A percentile compares a stretch with the other conserved stretches of the same genome.
These are phyloP conservation scores for Sarocladium strictum DNA, from an alignment of 2,329 filamentous ascomycete species.

Conservation along the genomic window DNA sequence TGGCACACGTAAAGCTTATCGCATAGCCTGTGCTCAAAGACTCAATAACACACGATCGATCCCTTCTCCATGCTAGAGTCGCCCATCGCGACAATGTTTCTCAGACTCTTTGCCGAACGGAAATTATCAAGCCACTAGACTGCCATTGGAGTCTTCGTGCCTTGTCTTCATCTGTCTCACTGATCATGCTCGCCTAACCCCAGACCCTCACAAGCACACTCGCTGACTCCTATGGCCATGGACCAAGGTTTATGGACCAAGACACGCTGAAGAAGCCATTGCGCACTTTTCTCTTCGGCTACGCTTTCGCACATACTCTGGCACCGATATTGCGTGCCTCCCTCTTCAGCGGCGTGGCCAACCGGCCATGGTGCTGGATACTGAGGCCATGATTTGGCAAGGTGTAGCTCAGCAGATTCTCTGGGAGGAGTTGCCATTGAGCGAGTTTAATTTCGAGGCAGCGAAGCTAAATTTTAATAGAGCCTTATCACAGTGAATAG, in stretches of 20 bases:
- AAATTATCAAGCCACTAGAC: no score
- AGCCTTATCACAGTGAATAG: neutral
- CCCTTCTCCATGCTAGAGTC: no score
- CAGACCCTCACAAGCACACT: neutral
- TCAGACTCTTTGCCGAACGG: no score
- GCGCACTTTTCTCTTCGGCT: neutral
- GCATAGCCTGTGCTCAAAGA: no score
- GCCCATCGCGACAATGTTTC: neutral
- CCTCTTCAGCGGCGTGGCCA: conserved; percentile 5
- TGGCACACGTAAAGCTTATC: no score
- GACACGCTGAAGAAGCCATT: neutral
- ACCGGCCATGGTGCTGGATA: conserved; percentile 11
- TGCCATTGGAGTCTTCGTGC: no score
- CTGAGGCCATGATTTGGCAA: conserved; percentile 14
- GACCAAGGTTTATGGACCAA: neutral
- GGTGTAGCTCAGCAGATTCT: conserved; percentile 15
- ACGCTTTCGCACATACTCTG: neutral
- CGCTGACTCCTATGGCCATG: neutral
- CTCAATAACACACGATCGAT: no score
- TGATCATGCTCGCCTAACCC: no score
- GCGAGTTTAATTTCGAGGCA: conserved; percentile 7
- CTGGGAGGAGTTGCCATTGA: conserved; percentile 13
- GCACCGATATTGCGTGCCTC: neutral
- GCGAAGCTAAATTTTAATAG: neutral
- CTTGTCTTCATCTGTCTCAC: no score